Percentiles rank a stretch among this genome's conserved stretches.
phyloP scores from a whole-genome alignment of 441 rosid genomes.

The Bocquillonia castaneifolia region DNA sequence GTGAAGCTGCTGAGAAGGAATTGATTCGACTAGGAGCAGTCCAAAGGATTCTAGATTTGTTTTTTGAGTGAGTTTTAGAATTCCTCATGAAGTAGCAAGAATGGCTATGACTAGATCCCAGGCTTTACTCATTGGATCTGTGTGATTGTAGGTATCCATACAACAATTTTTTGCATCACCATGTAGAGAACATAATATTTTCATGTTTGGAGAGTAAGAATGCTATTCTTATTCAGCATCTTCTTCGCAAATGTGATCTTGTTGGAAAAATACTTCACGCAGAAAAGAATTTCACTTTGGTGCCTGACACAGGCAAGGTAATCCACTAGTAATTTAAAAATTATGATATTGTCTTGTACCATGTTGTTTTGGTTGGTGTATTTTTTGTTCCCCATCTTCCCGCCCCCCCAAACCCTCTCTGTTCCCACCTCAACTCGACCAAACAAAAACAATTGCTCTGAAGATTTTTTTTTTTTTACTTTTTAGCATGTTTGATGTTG shows the following conservation, averaged over 20 bases:
- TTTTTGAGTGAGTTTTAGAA: conserved; percentile 63
- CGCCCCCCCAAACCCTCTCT: not conserved
- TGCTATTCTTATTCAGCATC: conserved; percentile 55
- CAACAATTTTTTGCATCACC: conserved; percentile 95
- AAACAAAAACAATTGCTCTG: not conserved
- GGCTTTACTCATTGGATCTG: conserved; percentile 26
- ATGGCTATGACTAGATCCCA: conserved; percentile 8
- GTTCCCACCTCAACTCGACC: no score
- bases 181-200: conserved; percentile 68
- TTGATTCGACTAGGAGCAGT: conserved; percentile 69
- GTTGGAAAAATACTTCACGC: conserved; percentile 70
- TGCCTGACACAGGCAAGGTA: conserved; percentile 56
- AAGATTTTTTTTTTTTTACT: not conserved
- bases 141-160: conserved; percentile 68
- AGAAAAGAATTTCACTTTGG: conserved; percentile 49
- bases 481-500: conserved; percentile 7
- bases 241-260: conserved; percentile 71
- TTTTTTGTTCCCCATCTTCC: not conserved
- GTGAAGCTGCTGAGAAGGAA: conserved; percentile 85
- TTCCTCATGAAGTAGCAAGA: conserved; percentile 2
- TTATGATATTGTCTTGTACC: conserved; percentile 2
- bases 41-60: conserved; percentile 60
- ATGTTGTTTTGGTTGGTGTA: conserved; percentile 1
- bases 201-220: conserved; percentile 85
- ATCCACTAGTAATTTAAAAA: conserved; percentile 13